These are phyloP conservation scores for Ophiostoma montium DNA, from an alignment of 2,329 filamentous ascomycete species.

Conservation along the genomic window DNA sequence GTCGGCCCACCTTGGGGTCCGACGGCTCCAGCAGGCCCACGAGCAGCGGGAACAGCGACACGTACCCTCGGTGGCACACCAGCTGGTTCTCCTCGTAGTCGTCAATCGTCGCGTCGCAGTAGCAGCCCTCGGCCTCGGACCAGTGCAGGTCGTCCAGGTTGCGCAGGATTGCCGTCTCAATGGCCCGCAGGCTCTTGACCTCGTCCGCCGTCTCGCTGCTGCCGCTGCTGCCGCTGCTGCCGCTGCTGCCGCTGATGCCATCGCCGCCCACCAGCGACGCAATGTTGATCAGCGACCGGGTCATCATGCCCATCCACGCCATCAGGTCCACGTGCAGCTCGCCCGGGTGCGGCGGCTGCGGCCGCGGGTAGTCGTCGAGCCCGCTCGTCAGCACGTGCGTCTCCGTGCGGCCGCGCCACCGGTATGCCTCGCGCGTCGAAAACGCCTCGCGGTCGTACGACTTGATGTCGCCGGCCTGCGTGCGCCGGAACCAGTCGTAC, in stretches of 20 bases:
- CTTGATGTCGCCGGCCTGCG: conserved; percentile 79
- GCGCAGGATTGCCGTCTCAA: conserved; percentile 60
- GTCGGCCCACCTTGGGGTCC: conserved; percentile 57
- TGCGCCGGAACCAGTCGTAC: conserved; percentile 89
- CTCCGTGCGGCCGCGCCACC: conserved; percentile 83
- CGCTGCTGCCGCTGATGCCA: neutral
- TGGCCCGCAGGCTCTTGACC: conserved; percentile 49
- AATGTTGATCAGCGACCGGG: conserved; percentile 68
- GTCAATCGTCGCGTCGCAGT: conserved; percentile 91
- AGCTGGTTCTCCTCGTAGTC: conserved; percentile 82
- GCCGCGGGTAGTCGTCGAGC: conserved; percentile 88
- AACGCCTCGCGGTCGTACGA: conserved; percentile 82
- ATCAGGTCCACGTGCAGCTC: conserved; percentile 93
- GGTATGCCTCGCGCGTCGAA: conserved; percentile 81
- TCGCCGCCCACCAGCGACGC: conserved; percentile 56
- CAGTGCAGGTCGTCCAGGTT: conserved; percentile 94
- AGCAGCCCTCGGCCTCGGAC: conserved; percentile 66
- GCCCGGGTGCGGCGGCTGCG: conserved; percentile 85
- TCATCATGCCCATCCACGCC: conserved; percentile 96
- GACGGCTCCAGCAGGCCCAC: conserved; percentile 64
- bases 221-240: too few relatives aligned
- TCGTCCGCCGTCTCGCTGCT: conserved; percentile 44
- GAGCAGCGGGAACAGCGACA: conserved; percentile 86
- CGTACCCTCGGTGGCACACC: conserved; percentile 93
- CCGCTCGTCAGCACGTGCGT: conserved; percentile 85